These are phyloP conservation scores for Solanum chaucha DNA, from an alignment of 257 asterid genomes.

Conservation along the genomic window DNA sequence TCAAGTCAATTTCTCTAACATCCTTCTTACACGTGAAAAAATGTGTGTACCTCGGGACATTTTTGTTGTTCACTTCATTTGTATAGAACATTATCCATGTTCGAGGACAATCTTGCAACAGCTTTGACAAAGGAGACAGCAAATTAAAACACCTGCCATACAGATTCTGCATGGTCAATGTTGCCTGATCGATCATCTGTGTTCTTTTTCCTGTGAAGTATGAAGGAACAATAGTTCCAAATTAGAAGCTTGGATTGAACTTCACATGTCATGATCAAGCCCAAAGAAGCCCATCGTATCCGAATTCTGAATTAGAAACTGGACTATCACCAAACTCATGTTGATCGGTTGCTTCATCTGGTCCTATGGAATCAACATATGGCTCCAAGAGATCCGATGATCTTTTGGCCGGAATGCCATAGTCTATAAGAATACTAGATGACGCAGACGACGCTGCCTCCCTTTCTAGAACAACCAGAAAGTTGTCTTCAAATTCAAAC, in stretches of 20 bases:
- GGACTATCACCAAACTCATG: constrained; percentile 55
- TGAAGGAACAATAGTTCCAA: neutral
- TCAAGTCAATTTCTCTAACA: neutral
- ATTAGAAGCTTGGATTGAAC: neutral
- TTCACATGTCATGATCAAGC: constrained; percentile 19
- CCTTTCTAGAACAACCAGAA: constrained; percentile 73
- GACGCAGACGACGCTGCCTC: constrained; percentile 68
- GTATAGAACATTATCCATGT: neutral
- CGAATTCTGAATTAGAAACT: constrained; percentile 51
- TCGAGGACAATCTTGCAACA: neutral
- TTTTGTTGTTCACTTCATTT: neutral
- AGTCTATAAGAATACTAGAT: constrained; percentile 60
- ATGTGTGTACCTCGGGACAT: neutral
- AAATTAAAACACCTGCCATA: neutral
- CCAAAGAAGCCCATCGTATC: constrained; percentile 80
- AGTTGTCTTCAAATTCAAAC: constrained; percentile 82
- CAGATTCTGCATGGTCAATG: neutral
- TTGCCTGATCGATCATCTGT: neutral
- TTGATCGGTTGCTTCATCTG: constrained; percentile 19
- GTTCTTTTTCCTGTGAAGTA: neutral
- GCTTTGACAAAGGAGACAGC: neutral
- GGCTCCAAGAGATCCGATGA: constrained; percentile 64
- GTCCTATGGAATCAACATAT: constrained; percentile 29
- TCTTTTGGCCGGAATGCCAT: constrained; percentile 83
- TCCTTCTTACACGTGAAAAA: neutral